Percentiles rank a stretch among this genome's conserved stretches.
Evolutionary conservation across 306 rosid species (phyloP).

Genomic region (Trichosanthes cucumerina): DNA sequence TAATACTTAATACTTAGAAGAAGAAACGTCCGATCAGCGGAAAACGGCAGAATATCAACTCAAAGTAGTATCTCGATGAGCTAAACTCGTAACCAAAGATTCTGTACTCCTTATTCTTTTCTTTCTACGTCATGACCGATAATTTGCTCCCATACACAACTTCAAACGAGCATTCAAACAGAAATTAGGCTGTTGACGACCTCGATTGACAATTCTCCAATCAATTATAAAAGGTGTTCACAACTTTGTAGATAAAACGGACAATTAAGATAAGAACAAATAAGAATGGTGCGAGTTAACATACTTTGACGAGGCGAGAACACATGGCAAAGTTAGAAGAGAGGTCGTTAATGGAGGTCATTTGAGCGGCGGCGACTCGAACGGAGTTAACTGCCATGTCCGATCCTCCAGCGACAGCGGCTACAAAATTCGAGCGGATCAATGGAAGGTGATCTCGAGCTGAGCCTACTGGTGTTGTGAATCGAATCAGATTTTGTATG

Average conservation of each 20-base stretch:
- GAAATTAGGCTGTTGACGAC: background rate
- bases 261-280: background rate
- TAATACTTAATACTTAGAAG: background rate
- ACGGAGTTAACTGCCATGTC: constrained; percentile 54
- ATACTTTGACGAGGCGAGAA: constrained; percentile 68
- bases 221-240: background rate
- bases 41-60: background rate
- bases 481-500: background rate
- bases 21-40: background rate
- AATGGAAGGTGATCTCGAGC: constrained; percentile 3
- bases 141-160: background rate
- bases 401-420: constrained; percentile 18
- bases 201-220: background rate
- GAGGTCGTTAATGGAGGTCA: constrained; percentile 77
- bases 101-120: background rate
- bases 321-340: constrained; percentile 64
- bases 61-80: background rate
- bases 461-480: background rate
- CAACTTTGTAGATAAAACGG: background rate
- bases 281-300: background rate
- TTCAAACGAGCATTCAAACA: background rate
- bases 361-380: constrained; percentile 91
- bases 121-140: background rate
- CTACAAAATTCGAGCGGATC: background rate
- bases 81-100: too few species aligned